Evolutionary conservation across 225 moss, liverwort and hornwort genomes (phyloP).

Genomic region (Thuidium tamariscinum): DNA sequence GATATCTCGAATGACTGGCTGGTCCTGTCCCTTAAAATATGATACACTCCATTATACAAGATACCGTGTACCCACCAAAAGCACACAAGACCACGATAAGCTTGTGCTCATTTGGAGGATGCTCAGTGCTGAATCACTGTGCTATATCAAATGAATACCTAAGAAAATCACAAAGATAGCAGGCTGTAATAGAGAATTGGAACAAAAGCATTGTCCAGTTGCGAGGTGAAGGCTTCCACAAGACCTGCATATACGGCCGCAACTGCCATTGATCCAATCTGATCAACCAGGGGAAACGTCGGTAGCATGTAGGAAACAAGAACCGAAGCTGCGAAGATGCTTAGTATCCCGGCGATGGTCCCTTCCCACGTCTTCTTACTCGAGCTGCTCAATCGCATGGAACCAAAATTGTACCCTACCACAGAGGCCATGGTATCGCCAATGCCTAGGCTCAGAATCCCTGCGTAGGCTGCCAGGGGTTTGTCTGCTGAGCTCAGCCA

Average conservation of each 20-base stretch:
- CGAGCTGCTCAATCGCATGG: constrained; percentile 40
- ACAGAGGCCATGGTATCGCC: constrained; percentile 93
- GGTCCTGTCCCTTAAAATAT: neutral
- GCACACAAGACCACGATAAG: constrained; percentile 2
- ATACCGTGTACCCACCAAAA: constrained; percentile 6
- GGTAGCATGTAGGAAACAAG: constrained; percentile 24
- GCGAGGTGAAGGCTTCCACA: constrained; percentile 76
- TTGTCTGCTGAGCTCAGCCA: constrained; percentile 72
- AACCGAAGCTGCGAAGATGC: constrained; percentile 34
- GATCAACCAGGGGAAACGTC: constrained; percentile 7
- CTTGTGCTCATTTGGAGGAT: constrained; percentile 18
- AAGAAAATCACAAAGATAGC: constrained; percentile 34
- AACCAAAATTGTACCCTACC: constrained; percentile 78
- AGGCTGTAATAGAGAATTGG: constrained; percentile 73
- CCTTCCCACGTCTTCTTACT: constrained; percentile 92
- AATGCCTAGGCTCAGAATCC: constrained; percentile 82
- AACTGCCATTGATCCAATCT: constrained; percentile 31
- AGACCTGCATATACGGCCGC: constrained; percentile 52
- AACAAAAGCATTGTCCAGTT: constrained; percentile 93
- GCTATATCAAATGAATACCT: constrained; percentile 1
- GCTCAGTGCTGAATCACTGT: constrained; percentile 49
- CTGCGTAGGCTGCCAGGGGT: constrained; percentile 78
- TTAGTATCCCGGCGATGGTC: constrained; percentile 57
- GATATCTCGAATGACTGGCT: neutral
- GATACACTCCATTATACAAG: neutral